These are phyloP conservation scores for Silene noctiflora DNA, from an alignment of 179 eudicot genomes.

Conservation along the genomic window DNA sequence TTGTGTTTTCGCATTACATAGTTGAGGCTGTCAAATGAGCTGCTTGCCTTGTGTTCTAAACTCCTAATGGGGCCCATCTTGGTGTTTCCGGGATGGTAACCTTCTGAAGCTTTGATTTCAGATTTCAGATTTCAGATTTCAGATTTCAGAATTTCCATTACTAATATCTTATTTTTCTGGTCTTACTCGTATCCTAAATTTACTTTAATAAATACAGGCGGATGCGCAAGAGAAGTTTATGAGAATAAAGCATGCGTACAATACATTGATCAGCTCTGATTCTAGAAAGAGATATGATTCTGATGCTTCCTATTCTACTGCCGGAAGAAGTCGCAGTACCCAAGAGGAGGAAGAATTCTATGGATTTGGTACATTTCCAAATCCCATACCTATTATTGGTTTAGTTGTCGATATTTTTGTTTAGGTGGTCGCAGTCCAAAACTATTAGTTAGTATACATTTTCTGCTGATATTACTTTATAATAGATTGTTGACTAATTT, in stretches of 20 bases:
- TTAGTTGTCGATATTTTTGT: background rate
- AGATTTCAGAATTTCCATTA: background rate
- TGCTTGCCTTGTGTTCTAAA: too few relatives aligned
- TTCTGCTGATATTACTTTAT: background rate
- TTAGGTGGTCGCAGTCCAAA: constrained; percentile 4
- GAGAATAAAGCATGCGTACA: constrained; percentile 98
- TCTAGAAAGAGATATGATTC: constrained; percentile 57
- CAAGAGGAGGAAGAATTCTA: constrained; percentile 88
- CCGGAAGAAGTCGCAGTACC: constrained; percentile 47
- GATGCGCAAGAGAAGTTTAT: constrained; percentile 92
- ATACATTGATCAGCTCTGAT: constrained; percentile 67
- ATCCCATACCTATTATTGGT: background rate
- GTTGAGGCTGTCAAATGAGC: too few relatives aligned
- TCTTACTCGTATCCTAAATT: background rate
- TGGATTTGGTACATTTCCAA: constrained; percentile 64
- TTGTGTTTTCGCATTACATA: too few relatives aligned
- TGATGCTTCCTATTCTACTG: constrained; percentile 51
- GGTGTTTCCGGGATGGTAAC: too few relatives aligned
- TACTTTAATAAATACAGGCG: constrained; percentile 36
- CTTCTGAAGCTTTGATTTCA: too few relatives aligned
- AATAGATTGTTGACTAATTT: background rate
- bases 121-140: too few relatives aligned
- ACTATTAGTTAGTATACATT: background rate
- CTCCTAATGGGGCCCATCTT: too few relatives aligned
- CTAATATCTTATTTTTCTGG: background rate